A percentile compares a stretch with the other conserved stretches of the same genome.
These are phyloP conservation scores for Pseudogymnoascus sp. DNA, from an alignment of 2,329 filamentous ascomycete genomes.

Conservation along the genomic window DNA sequence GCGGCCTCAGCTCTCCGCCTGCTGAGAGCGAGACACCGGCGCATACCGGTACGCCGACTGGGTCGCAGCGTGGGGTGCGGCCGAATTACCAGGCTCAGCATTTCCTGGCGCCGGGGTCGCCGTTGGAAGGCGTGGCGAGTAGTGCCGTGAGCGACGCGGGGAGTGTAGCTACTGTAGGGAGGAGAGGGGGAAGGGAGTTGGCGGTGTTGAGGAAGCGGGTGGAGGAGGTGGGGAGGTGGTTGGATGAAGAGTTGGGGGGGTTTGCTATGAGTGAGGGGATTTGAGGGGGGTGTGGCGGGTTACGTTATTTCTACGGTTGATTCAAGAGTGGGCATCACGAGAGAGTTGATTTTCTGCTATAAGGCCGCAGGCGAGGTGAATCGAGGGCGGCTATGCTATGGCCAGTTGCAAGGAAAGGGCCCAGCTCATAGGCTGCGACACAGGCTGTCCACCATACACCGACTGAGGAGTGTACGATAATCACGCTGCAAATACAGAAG, in stretches of 20 bases:
- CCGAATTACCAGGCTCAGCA: constrained; percentile 4
- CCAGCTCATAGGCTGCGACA: not conserved
- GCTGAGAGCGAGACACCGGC: not conserved
- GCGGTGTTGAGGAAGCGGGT: constrained; percentile 48
- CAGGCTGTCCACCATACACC: not conserved
- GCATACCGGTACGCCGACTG: not conserved
- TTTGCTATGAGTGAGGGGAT: constrained; percentile 22
- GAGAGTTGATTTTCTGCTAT: not conserved
- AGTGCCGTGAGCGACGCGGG: constrained; percentile 28
- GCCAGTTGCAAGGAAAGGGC: not conserved
- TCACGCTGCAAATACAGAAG: not conserved
- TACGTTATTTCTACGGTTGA: not conserved
- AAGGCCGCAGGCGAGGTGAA: not conserved
- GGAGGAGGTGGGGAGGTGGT: constrained; percentile 51
- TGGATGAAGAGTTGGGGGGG: constrained; percentile 52
- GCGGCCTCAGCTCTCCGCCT: constrained; percentile 47
- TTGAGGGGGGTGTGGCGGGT: not conserved
- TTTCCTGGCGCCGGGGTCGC: constrained; percentile 19
- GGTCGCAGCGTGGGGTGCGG: not conserved
- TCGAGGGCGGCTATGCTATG: not conserved
- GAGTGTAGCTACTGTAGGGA: constrained; percentile 30
- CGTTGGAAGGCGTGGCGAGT: constrained; percentile 18
- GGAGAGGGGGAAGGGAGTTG: constrained; percentile 36
- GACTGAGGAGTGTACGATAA: not conserved
- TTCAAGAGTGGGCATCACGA: not conserved